Conservation (phyloP, 192 early-diverging fungal genomes). For the Chytriomyces sp. region DNA sequence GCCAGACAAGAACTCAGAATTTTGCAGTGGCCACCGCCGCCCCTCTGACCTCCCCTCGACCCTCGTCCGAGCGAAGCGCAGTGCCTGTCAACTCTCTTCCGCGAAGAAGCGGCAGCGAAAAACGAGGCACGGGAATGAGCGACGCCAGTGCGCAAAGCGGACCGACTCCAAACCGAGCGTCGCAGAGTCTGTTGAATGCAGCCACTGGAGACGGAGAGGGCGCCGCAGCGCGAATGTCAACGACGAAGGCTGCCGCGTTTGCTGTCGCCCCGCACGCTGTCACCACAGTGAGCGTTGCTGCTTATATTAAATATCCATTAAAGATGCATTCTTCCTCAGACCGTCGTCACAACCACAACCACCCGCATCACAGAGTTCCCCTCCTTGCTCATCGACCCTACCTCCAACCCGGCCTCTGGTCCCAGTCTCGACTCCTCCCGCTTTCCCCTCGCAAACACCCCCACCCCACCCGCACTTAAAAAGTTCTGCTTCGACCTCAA, state of each 20-base stretch:
- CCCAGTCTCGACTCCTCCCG: constrained; percentile 53
- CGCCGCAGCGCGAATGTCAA: too few species aligned
- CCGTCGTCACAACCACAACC: constrained; percentile 79
- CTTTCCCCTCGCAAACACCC: constrained; percentile 73
- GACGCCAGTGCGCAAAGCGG: too few species aligned
- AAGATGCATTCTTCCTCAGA: constrained; percentile 17
- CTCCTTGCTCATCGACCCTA: constrained; percentile 61
- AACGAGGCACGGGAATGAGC: too few species aligned
- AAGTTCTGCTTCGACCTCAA: constrained; percentile 79
- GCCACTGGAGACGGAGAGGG: too few species aligned
- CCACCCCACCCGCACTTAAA: constrained; percentile 77
- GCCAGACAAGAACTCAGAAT: too few species aligned
- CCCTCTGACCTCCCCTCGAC: too few species aligned
- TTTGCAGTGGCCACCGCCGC: too few species aligned
- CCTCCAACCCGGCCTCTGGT: not conserved
- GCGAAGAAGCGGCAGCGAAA: too few species aligned
- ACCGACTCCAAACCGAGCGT: too few species aligned
- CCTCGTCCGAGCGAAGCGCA: too few species aligned
- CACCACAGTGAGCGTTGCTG: constrained; percentile 30
- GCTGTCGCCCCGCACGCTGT: constrained; percentile 44
- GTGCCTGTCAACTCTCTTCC: too few species aligned
- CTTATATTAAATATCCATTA: not conserved
- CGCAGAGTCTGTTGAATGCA: too few species aligned
- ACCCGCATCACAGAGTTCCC: constrained; percentile 73
- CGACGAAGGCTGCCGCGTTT: constrained; percentile 28